These are phyloP conservation scores for Geranium brycei DNA, from an alignment of 345 rosid species.

Conservation along the genomic window DNA sequence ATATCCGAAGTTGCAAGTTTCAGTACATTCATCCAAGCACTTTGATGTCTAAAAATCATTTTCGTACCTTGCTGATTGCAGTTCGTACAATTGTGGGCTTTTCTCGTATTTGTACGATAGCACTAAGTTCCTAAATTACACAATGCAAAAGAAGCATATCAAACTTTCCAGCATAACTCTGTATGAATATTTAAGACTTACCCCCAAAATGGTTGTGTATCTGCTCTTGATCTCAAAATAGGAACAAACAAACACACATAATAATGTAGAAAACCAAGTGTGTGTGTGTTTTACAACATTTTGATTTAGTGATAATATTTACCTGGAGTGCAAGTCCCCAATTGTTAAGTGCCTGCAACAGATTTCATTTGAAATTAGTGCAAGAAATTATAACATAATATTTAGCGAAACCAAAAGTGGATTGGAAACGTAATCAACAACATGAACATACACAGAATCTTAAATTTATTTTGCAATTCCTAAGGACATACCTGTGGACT, in stretches of 20 bases:
- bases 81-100: conserved; percentile 82
- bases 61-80: conserved; percentile 85
- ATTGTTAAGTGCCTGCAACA: conserved; percentile 82
- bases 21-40: conserved; percentile 16
- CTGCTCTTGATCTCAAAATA: neutral
- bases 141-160: conserved; percentile 4
- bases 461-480: conserved; percentile 1
- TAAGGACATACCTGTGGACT: conserved; percentile 70
- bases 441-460: neutral
- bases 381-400: neutral
- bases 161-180: neutral
- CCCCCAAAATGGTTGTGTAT: neutral
- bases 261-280: too few species aligned
- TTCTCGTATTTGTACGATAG: conserved; percentile 89
- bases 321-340: conserved; percentile 99
- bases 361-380: conserved; percentile 12
- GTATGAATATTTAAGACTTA: neutral
- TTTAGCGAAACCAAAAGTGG: neutral
- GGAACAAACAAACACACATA: neutral
- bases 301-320: conserved; percentile 1
- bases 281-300: too few species aligned
- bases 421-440: neutral
- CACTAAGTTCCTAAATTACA: conserved; percentile 73
- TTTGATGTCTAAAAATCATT: conserved; percentile 13
- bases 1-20: conserved; percentile 18